Conservation (phyloP, 2,329 filamentous ascomycete genomes). For the Paracamarosporium sp. region DNA sequence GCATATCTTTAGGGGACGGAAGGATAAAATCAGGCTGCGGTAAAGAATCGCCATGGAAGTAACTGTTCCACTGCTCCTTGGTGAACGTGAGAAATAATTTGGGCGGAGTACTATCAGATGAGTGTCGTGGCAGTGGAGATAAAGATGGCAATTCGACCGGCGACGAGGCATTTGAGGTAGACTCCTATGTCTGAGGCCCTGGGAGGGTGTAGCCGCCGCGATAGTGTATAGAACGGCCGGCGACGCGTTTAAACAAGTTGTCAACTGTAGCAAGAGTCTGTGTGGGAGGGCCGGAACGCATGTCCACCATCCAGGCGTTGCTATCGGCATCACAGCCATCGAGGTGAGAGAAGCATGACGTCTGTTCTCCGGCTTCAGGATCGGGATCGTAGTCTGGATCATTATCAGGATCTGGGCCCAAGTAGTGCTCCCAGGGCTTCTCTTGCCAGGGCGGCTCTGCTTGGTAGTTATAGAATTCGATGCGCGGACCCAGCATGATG, state of each 20-base stretch:
- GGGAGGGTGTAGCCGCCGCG: not conserved
- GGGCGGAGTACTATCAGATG: no score
- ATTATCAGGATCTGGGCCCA: not conserved
- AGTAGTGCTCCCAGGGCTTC: conserved; percentile 1
- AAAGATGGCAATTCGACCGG: not conserved
- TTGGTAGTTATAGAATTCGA: conserved; percentile 32
- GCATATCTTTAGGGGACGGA: not conserved
- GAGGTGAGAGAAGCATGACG: not conserved
- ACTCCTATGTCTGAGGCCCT: not conserved
- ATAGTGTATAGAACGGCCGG: not conserved
- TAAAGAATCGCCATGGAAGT: not conserved
- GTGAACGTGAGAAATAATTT: not conserved
- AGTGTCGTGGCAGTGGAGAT: no score
- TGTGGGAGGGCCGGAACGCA: not conserved
- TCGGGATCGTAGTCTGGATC: not conserved
- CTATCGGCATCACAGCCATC: not conserved
- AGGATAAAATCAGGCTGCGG: not conserved
- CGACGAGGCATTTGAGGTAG: not conserved
- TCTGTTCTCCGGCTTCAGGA: not conserved
- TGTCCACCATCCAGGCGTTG: not conserved
- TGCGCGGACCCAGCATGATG: conserved; percentile 28
- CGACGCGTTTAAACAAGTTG: not conserved
- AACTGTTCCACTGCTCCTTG: not conserved
- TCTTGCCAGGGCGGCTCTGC: not conserved
- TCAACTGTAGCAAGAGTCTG: not conserved